Evolutionary conservation across 805 yeast genomes (phyloP), one percentile per base, ranked within the genome.

Genomic region (Saturnispora diversa): DNA sequence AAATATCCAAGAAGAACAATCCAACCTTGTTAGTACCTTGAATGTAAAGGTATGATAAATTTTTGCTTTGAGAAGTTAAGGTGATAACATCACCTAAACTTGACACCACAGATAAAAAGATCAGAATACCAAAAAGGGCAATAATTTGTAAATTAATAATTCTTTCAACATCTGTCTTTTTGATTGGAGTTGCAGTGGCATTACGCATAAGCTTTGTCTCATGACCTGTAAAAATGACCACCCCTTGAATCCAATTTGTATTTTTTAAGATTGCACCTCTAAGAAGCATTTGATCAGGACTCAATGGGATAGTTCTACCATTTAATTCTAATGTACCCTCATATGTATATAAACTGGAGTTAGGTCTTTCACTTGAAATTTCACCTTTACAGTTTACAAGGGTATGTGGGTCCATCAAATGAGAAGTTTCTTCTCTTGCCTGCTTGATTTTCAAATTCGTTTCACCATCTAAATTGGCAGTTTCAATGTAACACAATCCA

Each of bases 171-270:
- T 95, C 95, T 1, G 99, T 92, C 53, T 94, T 74, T 59, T 92
- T 92, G 54, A 92, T 94, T 9, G 99, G 99, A 2, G 99, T 80
- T 2, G 98, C 97, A 2, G 97, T 88, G 15, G 99, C 98, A 64
- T 92, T 92, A 58, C 98, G 77, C 97, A 92, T 90, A 49, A 92
- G 69, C 55, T 92, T 92, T 0, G 99, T 92, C 63, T 92, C 98
- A 59, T 94, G 99, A 16, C 99, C 99, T 0, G 99, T 92, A 59
- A 90, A 92, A 1, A 92, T 76, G 2, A 85, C 97, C 38, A 86
- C 70, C 17, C 98, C 99, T 52, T 84, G 84, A 31, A 92, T 77
- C 97, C 96, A 92, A 31, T 79, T 84, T 0, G 99, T 94, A 56
- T 92, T 92, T 61, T 97, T 73, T 47, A 92, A 68, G 3, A 92